Base-by-base conservation (phyloP, 768 basidiomycete species). In the Piloderma croceum region DNA sequence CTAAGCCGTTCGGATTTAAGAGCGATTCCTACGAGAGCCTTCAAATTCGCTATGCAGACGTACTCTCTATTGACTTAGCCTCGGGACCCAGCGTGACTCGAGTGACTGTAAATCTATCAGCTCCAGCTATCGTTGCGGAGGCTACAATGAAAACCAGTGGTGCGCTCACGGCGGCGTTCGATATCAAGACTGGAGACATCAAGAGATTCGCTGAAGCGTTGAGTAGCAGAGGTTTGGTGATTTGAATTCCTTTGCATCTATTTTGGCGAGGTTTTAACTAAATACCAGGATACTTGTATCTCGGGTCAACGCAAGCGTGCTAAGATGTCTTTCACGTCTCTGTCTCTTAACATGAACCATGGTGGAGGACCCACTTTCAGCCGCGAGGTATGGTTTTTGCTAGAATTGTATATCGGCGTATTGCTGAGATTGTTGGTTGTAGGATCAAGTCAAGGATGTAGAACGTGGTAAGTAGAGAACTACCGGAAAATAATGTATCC, bases 1-100 rank as follows among this genome's bases (percentile, higher is more conserved):
- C 42, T 18, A 18, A 37, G 27, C 53, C 25, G 42, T 31, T 38
- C 17, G 34, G 7, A 17, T 33, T 12, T 38, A 38, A 71, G 78
- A 71, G 65, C 13, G 75, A 72, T 42, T 52, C 60, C 32, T 65
- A 72, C 32, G 79, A 81, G 29, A 76, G 74, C 4, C 57, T 81
- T 17, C 63, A 68, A 38, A 57, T 76, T 3, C 58, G 61, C 3
- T 79, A 73, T 52, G 27, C 52, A 1, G 59, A 53, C 15, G 44
- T 74, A 17, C 38, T 60, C 10, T 49, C 47, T 19, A 47, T 60
- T 34, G 53, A 54, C n/a, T 56, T 42, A 52, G 52, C 31, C 24
- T 62, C 20, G 38, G 53, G 48, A 40, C 51, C 31, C 4, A 56
- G 58, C 13, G 50, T 55, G 15, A 41, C 51, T n/a, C n/a, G n/a